Evolutionary conservation across 805 yeast genomes (phyloP), one percentile per base, ranked within the genome.

Genomic region (Starmerella sirachaensis): DNA sequence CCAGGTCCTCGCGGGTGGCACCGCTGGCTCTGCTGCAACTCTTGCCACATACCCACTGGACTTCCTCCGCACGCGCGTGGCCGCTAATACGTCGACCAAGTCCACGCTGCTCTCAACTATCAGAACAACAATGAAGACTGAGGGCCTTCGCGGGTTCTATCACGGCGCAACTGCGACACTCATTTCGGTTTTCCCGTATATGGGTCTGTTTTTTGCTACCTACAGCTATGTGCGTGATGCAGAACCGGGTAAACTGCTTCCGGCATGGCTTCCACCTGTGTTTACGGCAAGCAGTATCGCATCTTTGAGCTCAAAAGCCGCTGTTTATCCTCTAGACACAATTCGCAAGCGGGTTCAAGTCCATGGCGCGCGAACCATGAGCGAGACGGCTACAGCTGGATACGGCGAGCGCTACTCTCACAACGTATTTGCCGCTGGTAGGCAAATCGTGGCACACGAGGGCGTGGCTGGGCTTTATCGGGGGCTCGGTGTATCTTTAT

Each of bases 291-390:
- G 94, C 31, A 62, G 83, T 26, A 34, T 73, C 0, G 94, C 95
- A 0, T 97, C 96, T 0, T 64, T 74, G 0, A 47, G 73, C 3
- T 70, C 93, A 10, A 91, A 91, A 56, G 69, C 75, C 0, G 46
- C 74, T 0, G 76, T 83, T 0, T 91, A 83, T 57, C 98, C 98
- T 0, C 55, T 91, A 30, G 98, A 91, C 56, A 73, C 93, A 0
- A 55, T 86, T 2, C 65, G 95, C 17, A 75, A 84, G 51, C 63
- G 94, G 26, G 58, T 79, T 30, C 96, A 88, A 55, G 73, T 86
- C 8, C 68, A 64, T 34, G 65, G 63, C 49, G 51, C 33, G 22
- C 37, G 20, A 33, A 47, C 42, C 34, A 32, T 37, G 9, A 16
- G 21, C 3, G 35, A 37, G 9, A 17, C 30, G 10, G 11, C 27